A percentile compares a stretch with the other conserved stretches of the same genome.
Conservation (phyloP, 176 grass and related monocot species). For the Paspalum vaginatum region DNA sequence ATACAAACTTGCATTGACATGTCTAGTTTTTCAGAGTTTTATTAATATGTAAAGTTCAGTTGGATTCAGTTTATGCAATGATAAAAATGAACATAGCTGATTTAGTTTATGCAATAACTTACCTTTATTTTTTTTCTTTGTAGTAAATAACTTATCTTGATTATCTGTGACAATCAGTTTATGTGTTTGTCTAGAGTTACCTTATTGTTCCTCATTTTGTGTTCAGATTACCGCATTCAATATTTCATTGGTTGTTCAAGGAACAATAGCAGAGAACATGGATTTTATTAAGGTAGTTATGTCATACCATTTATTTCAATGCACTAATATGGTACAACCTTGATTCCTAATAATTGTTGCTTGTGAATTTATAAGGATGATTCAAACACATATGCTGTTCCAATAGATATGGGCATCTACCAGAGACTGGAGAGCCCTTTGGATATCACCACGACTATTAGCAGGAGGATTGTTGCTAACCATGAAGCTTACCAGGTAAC, state of each 20-base stretch:
- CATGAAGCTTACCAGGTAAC: slow-evolving; percentile 99
- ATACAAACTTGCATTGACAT: too few relatives aligned
- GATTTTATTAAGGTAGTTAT: slow-evolving; percentile 63
- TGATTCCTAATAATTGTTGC: slow-evolving; percentile 10
- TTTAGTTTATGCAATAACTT: too few relatives aligned
- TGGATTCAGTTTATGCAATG: too few relatives aligned
- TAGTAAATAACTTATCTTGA: too few relatives aligned
- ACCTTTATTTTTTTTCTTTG: too few relatives aligned
- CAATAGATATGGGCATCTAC: slow-evolving; percentile 81
- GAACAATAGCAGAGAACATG: slow-evolving; percentile 85
- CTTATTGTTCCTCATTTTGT: slow-evolving; percentile 19
- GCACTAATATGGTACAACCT: slow-evolving; percentile 13
- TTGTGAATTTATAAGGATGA: slow-evolving; percentile 60
- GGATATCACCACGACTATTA: slow-evolving; percentile 94
- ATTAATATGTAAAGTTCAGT: too few relatives aligned
- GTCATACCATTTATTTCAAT: not conserved
- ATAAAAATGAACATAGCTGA: too few relatives aligned
- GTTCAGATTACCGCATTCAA: slow-evolving; percentile 83
- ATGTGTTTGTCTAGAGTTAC: not conserved
- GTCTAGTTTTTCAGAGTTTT: too few relatives aligned
- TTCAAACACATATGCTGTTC: slow-evolving; percentile 83
- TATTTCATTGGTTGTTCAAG: slow-evolving; percentile 81
- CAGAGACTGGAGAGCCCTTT: slow-evolving; percentile 72
- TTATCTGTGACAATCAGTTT: not conserved
- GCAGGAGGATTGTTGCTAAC: slow-evolving; percentile 94